Conservation (phyloP, 2,329 filamentous ascomycete genomes). For the Cadophora sp. region DNA sequence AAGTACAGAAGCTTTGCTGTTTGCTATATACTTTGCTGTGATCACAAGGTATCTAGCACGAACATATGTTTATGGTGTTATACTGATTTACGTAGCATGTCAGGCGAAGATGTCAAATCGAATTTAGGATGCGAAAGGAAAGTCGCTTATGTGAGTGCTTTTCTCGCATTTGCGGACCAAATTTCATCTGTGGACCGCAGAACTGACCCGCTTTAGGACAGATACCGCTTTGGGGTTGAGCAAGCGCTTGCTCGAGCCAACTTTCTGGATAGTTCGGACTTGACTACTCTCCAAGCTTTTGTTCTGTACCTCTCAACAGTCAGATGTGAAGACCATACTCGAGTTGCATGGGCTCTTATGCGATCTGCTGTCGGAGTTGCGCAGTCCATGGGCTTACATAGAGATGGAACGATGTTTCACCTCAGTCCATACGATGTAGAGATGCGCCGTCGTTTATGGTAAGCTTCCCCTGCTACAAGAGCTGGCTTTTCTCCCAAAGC, state of each 20-base stretch:
- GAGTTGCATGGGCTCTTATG: conserved; percentile 68
- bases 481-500: neutral
- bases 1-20: conserved; percentile 57
- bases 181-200: too few species aligned
- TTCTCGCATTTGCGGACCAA: too few species aligned
- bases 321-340: conserved; percentile 56
- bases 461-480: neutral
- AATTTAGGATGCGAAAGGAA: conserved; percentile 15
- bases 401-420: conserved; percentile 48
- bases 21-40: conserved; percentile 63
- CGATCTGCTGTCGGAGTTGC: conserved; percentile 62
- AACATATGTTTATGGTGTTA: too few species aligned
- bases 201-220: conserved; percentile 35
- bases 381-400: conserved; percentile 51
- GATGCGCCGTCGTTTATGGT: conserved; percentile 65
- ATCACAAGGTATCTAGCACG: conserved; percentile 44
- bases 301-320: conserved; percentile 62
- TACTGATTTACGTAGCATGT: conserved; percentile 18
- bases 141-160: conserved; percentile 4
- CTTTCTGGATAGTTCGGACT: conserved; percentile 64
- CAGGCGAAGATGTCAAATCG: conserved; percentile 15
- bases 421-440: conserved; percentile 59
- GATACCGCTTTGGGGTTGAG: conserved; percentile 56
- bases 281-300: conserved; percentile 67
- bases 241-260: conserved; percentile 66